These are phyloP conservation scores for Teratosphaeria destructans DNA, from an alignment of 2,329 filamentous ascomycete genomes.

Conservation along the genomic window DNA sequence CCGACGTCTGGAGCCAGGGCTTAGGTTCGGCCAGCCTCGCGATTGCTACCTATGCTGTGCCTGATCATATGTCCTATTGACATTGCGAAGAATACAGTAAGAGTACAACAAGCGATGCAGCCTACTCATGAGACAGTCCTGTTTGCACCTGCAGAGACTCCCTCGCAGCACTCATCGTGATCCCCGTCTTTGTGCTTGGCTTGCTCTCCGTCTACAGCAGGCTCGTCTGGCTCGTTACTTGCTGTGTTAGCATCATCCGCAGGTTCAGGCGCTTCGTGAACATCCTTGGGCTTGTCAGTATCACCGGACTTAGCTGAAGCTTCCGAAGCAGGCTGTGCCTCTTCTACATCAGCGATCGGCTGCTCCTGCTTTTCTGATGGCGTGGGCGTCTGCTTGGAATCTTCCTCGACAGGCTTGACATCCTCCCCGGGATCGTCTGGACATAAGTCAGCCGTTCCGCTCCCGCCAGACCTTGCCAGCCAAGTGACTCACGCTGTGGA, in stretches of 20 bases:
- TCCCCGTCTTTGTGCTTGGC: constrained; percentile 58
- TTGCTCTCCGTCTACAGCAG: constrained; percentile 9
- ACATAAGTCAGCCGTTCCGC: background rate
- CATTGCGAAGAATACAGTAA: constrained; percentile 12
- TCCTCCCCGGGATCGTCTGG: background rate
- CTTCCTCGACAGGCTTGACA: background rate
- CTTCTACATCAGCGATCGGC: background rate
- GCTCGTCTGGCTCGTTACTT: constrained; percentile 4
- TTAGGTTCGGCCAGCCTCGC: background rate
- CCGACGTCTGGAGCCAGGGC: background rate
- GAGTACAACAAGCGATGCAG: constrained; percentile 53
- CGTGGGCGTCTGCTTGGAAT: background rate
- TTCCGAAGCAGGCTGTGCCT: background rate
- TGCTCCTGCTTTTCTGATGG: background rate
- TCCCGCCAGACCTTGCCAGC: background rate
- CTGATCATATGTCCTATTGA: background rate
- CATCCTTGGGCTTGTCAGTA: background rate
- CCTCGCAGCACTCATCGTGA: constrained; percentile 30
- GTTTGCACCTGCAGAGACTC: constrained; percentile 73
- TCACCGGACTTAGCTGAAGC: background rate
- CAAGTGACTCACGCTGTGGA: background rate
- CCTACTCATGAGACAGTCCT: constrained; percentile 56
- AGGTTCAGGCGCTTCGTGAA: background rate
- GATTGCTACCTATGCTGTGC: background rate
- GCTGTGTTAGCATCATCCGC: constrained; percentile 12